Evolutionary conservation across 176 grass and related monocot species (phyloP), one percentile per base, ranked within the genome.

Genomic region (Musa beccarii): DNA sequence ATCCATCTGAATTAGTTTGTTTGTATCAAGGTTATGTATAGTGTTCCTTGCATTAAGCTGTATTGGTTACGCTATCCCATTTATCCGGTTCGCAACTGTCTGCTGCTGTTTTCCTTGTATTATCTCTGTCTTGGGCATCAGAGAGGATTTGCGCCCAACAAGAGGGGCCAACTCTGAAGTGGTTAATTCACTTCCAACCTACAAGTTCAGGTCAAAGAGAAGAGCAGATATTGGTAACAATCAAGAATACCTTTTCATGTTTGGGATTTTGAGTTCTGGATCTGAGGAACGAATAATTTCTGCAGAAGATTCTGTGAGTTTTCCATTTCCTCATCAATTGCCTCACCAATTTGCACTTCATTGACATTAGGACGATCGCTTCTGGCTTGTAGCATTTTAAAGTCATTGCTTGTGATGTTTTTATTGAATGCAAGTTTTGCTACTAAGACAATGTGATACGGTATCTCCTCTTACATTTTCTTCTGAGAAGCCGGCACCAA

Each of bases 41-140:
- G 95, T 87, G 17, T 94, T 99, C 88, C 89, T 99, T 72, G 89
- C 80, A 59, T 91, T 99, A 68, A 94, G 95, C 72, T 99, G 95
- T 81, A 94, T 99, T 79, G 91, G 91, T 11, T 99, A 99, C 81
- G 90, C 86, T 57, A 94, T 99, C 84, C 95, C 95, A 28, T 99
- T 99, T 74, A 89, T 99, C 81, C 88, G 91, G 26, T 99, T 88
- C 50, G 88, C 88, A 68, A 93, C 90, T 81, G 91, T 99, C 81
- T 99, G 95, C 80, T 99, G 90, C 19, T 91, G 90, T 57, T 86
- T 94, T 19, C 95, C 95, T 53, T 94, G 95, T 78, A 89, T 99
- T 53, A 89, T 94, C 66, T 99, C 90, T 8, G 77, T 99, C 21
- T 87, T 94, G 86, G 95, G 95, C 72, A 89, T 94, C 79, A 87